A percentile compares a stretch with the other conserved stretches of the same genome.
Evolutionary conservation across 2,329 filamentous ascomycete species (phyloP).

Genomic region (Hymenoscyphus salicellus): DNA sequence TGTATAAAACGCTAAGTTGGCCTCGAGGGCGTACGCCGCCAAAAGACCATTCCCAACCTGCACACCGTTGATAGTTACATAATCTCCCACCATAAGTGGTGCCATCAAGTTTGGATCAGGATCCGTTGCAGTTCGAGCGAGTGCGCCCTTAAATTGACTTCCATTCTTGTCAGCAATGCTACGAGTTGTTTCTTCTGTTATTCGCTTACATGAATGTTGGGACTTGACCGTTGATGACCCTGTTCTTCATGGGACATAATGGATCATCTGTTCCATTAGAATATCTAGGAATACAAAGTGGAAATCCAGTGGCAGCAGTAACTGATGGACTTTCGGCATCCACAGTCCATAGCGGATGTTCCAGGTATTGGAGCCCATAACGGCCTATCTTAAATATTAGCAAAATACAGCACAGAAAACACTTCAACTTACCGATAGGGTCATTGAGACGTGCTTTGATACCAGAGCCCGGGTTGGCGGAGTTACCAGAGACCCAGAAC

Average conservation of each 20-base stretch:
- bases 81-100: conserved; percentile 42
- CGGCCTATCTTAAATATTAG: conserved; percentile 34
- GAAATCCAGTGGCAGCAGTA: conserved; percentile 49
- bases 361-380: conserved; percentile 41
- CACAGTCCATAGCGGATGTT: conserved; percentile 43
- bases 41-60: conserved; percentile 34
- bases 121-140: conserved; percentile 22
- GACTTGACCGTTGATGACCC: conserved; percentile 17
- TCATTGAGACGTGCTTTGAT: conserved; percentile 39
- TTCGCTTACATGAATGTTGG: conserved; percentile 15
- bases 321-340: conserved; percentile 49
- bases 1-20: conserved; percentile 40
- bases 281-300: conserved; percentile 50
- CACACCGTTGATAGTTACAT: conserved; percentile 40
- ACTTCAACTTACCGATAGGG: conserved; percentile 28
- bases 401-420: neutral
- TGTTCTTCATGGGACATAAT: conserved; percentile 40
- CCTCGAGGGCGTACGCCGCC: conserved; percentile 38
- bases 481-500: conserved; percentile 18
- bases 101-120: conserved; percentile 41
- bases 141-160: conserved; percentile 18
- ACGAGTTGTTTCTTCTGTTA: neutral
- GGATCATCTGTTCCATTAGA: conserved; percentile 34
- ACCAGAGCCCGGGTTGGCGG: conserved; percentile 5
- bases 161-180: neutral